These are phyloP conservation scores for Trichosporon coremiiforme DNA, from an alignment of 1,284 basidiomycete species.

Conservation along the genomic window DNA sequence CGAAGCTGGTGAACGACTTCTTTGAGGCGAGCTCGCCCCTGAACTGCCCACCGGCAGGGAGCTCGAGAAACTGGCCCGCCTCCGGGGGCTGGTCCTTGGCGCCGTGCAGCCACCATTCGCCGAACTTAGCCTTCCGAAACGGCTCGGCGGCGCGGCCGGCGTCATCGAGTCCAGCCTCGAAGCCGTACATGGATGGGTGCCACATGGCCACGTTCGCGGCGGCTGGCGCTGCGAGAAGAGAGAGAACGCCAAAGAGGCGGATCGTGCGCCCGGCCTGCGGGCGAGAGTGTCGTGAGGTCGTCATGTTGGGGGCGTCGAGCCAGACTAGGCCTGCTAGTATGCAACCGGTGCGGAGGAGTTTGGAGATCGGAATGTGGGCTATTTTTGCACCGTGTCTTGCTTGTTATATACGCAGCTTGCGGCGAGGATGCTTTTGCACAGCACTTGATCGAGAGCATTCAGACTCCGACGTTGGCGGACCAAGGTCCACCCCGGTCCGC, in stretches of 20 bases:
- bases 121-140: not conserved
- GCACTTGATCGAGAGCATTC: not conserved
- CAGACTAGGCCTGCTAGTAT: not conserved
- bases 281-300: not conserved
- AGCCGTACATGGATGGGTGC: slow-evolving; percentile 4
- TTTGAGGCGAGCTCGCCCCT: slow-evolving; percentile 21
- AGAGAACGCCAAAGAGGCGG: not conserved
- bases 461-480: not conserved
- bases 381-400: not conserved
- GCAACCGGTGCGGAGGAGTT: not conserved
- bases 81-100: not conserved
- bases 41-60: slow-evolving; percentile 46
- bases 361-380: not conserved
- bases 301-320: slow-evolving; percentile 5
- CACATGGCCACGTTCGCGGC: not conserved
- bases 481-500: not conserved
- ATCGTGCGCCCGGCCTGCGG: slow-evolving; percentile 10
- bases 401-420: not conserved
- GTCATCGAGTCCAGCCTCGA: not conserved
- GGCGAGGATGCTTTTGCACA: not conserved
- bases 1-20: slow-evolving; percentile 19
- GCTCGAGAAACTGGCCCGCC: slow-evolving; percentile 43
- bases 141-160: not conserved
- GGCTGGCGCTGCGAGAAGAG: not conserved
- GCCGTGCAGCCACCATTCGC: not conserved